phyloP scores from a whole-genome alignment of 768 basidiomycete species.

The Hericium coralloides region DNA sequence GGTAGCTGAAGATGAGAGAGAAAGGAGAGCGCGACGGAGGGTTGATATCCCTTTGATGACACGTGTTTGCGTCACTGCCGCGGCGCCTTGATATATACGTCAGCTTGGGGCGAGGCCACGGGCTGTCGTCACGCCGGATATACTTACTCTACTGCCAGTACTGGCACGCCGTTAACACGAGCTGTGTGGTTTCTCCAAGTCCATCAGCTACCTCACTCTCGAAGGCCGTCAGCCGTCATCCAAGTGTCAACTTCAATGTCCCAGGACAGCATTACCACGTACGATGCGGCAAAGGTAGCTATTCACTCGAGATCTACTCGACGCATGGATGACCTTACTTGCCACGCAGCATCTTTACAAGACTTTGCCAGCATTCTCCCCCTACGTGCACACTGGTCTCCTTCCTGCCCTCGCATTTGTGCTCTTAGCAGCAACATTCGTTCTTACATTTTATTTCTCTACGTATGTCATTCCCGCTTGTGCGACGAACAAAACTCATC shows the following conservation, averaged over 20 bases:
- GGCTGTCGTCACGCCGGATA: conserved; percentile 1
- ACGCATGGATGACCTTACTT: neutral
- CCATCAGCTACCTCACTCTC: neutral
- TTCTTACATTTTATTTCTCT: conserved; percentile 85
- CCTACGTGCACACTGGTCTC: conserved; percentile 54
- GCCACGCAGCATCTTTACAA: conserved; percentile 48
- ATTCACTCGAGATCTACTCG: neutral
- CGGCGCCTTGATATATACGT: conserved; percentile 24
- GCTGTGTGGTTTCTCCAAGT: neutral
- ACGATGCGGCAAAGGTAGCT: conserved; percentile 46
- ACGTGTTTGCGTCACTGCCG: conserved; percentile 42
- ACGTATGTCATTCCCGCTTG: conserved; percentile 42
- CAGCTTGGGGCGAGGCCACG: conserved; percentile 22
- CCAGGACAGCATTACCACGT: conserved; percentile 21
- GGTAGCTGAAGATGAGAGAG: conserved; percentile 10
- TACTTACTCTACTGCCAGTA: no score
- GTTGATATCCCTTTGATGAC: conserved; percentile 45
- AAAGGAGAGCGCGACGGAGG: conserved; percentile 13
- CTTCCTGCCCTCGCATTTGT: conserved; percentile 71
- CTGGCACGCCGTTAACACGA: neutral
- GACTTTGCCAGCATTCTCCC: conserved; percentile 60
- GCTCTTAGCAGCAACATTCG: conserved; percentile 68
- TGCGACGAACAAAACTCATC: neutral
- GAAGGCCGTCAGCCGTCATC: neutral
- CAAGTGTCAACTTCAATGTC: conserved; percentile 33